Evolutionary conservation across 2,329 filamentous ascomycete species (phyloP), one percentile per base, ranked within the genome.

Genomic region (Epichloe hybrida): DNA sequence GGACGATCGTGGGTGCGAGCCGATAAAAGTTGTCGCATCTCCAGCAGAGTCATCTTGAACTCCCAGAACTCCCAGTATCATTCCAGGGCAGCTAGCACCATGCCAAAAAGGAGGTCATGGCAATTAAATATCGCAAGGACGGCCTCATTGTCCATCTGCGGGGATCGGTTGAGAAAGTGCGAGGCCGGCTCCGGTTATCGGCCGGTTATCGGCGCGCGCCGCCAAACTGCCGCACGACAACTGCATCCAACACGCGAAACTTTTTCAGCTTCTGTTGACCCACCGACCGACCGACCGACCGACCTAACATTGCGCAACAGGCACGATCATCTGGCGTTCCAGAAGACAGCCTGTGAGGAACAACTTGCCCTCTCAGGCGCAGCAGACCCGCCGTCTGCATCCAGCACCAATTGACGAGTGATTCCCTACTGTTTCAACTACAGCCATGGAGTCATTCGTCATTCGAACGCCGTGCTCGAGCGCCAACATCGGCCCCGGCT

Each of bases 401-500:
- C 8, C 27, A 4, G 27, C 8, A 34, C 37, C 23, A 20, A 21
- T 27, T 20, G 42, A 21, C 49, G 50, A 52, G 50, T 53, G 50
- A 52, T 51, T 56, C 54, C 55, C 54, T 55, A 52, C 57, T 59
- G 57, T 57, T 57, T 59, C 53, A 60, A 56, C 54, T 54, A 56
- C 62, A 61, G 58, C 53, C 60, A 75, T 75, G 71, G 76, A 81
- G 62, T 80, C 79, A 50, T 84, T 86, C 68, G 72, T 77, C 59
- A 86, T 89, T 74, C 81, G 78, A 70, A 88, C 88, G 55, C 91
- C 91, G 57, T 94, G 88, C 72, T 97, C 91, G 54, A 96, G 90
- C 55, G 91, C 91, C 71, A 97, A 97, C 74, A 96, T 97, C 64
- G 91, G 88, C 59, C 91, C 91, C 46, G 91, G 91, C 53, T 98